Evolutionary conservation across 805 yeast species (phyloP).

Genomic region (Saturnispora zaruensis): DNA sequence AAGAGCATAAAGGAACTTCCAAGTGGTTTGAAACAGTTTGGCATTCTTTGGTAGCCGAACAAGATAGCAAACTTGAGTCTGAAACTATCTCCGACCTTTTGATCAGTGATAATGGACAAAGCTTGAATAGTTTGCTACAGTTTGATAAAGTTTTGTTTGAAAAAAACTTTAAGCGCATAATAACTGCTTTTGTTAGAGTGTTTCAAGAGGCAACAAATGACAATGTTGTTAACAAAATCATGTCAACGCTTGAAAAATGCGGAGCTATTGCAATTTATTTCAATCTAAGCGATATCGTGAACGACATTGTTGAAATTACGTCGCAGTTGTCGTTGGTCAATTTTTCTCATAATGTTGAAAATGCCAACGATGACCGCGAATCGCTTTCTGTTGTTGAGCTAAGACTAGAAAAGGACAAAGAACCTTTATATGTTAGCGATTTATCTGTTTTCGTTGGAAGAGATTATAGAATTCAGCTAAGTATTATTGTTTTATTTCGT

Average conservation of each 20-base stretch:
- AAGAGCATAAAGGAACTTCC: conserved; percentile 89
- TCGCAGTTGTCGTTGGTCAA: conserved; percentile 63
- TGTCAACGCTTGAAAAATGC: conserved; percentile 81
- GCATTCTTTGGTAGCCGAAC: conserved; percentile 58
- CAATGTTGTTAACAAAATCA: conserved; percentile 75
- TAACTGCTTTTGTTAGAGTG: conserved; percentile 64
- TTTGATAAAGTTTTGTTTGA: conserved; percentile 70
- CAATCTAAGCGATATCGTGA: conserved; percentile 47
- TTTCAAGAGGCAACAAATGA: conserved; percentile 89
- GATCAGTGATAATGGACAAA: conserved; percentile 13
- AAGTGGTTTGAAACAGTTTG: conserved; percentile 86
- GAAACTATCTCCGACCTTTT: conserved; percentile 12
- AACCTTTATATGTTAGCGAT: conserved; percentile 67
- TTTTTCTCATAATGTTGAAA: conserved; percentile 29
- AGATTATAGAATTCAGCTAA: conserved; percentile 85
- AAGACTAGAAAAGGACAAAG: conserved; percentile 44
- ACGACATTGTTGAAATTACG: conserved; percentile 56
- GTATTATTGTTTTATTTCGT: conserved; percentile 78
- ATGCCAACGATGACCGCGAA: conserved; percentile 28
- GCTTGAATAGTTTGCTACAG: conserved; percentile 30
- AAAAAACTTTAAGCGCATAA: conserved; percentile 51
- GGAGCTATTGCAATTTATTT: conserved; percentile 67
- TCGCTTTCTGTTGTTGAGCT: conserved; percentile 39
- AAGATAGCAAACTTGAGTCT: conserved; percentile 25
- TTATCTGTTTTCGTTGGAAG: conserved; percentile 77